A percentile compares a stretch with the other conserved stretches of the same genome.
Conservation (phyloP, 441 rosid species). For the Bocquillonia castaneifolia region DNA sequence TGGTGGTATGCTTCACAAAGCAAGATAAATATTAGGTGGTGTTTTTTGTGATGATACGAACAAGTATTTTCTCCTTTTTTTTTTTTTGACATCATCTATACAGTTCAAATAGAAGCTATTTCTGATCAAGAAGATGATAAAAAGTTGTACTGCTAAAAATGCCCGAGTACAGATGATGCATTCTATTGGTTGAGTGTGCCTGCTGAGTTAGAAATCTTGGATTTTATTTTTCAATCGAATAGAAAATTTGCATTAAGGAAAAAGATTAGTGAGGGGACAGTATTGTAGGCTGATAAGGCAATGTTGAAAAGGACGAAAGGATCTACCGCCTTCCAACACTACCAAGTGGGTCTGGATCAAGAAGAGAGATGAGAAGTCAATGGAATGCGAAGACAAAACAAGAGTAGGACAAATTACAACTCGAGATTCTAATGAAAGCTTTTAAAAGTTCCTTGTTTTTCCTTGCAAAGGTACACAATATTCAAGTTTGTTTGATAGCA, state of each 20-base stretch:
- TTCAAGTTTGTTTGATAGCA: background rate
- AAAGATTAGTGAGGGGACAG: background rate
- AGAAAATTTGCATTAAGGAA: background rate
- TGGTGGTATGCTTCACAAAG: background rate
- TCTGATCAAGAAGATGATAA: background rate
- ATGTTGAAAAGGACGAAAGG: background rate
- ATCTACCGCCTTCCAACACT: background rate
- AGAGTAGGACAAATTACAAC: slow-evolving; percentile 19
- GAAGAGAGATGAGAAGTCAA: background rate
- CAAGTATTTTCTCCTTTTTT: background rate
- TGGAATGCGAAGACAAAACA: slow-evolving; percentile 8
- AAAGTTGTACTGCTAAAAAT: background rate
- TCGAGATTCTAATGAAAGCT: background rate
- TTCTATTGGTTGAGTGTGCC: background rate
- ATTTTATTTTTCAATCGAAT: too few relatives aligned
- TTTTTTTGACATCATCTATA: background rate
- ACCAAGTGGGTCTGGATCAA: background rate
- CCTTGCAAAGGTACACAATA: background rate
- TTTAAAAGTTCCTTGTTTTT: background rate
- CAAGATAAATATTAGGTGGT: background rate
- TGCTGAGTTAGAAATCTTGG: background rate
- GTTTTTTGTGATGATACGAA: background rate
- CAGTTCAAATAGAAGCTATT: background rate
- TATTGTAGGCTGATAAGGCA: background rate
- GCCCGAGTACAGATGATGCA: too few relatives aligned